Percentiles rank a stretch among this genome's conserved stretches.
These are phyloP conservation scores for Dactylellina sp. DNA, from an alignment of 2,329 filamentous ascomycete genomes.

Conservation along the genomic window DNA sequence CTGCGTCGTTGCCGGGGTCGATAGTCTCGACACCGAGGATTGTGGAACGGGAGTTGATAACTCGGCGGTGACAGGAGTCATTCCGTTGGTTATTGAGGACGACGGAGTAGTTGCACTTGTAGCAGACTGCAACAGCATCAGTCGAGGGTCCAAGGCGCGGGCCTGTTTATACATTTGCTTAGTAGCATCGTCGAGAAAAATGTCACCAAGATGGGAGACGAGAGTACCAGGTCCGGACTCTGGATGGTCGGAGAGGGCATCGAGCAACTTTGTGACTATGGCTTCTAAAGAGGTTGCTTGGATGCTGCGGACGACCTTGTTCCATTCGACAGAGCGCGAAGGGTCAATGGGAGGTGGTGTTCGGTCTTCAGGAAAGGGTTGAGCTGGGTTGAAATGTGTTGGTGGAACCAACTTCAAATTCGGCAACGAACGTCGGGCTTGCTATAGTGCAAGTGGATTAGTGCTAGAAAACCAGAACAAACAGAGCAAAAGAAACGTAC, in stretches of 20 bases:
- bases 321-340: conserved; percentile 55
- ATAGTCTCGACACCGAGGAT: conserved; percentile 16
- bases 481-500: conserved; percentile 31
- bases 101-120: conserved; percentile 14
- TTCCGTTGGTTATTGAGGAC: conserved; percentile 30
- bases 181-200: conserved; percentile 55
- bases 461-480: neutral
- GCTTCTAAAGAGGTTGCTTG: conserved; percentile 50
- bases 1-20: conserved; percentile 34
- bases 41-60: conserved; percentile 34
- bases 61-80: conserved; percentile 30
- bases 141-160: conserved; percentile 29
- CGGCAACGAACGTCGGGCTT: conserved; percentile 52
- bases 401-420: conserved; percentile 55
- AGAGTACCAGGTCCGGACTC: conserved; percentile 55
- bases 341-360: conserved; percentile 51
- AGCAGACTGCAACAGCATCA: conserved; percentile 1
- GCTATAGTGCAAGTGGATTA: conserved; percentile 19
- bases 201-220: conserved; percentile 46
- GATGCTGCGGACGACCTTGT: conserved; percentile 56
- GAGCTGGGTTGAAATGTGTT: conserved; percentile 49
- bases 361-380: conserved; percentile 28
- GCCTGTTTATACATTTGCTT: conserved; percentile 52
- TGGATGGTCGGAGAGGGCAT: conserved; percentile 51
- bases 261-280: conserved; percentile 53